phyloP scores from a whole-genome alignment of 2,329 filamentous ascomycete species.

The Fusarium albidum region DNA sequence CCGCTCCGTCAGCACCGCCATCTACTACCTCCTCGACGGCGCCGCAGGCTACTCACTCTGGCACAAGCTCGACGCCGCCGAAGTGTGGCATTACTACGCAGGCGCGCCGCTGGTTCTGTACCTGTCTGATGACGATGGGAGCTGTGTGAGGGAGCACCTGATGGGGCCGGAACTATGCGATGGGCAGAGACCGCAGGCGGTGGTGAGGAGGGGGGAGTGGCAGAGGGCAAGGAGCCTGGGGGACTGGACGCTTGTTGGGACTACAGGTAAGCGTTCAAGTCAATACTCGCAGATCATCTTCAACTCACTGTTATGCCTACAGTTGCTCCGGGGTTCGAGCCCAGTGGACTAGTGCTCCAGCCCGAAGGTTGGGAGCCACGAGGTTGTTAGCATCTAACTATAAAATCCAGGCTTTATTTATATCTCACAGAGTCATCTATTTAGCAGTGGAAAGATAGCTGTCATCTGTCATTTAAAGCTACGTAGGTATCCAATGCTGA shows the following conservation, averaged over 20 bases:
- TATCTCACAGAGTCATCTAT: too few species aligned
- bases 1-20: conserved; percentile 57
- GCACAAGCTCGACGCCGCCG: conserved; percentile 57
- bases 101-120: conserved; percentile 58
- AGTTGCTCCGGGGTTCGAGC: conserved; percentile 26
- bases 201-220: conserved; percentile 17
- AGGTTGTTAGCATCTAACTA: conserved; percentile 2
- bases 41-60: conserved; percentile 53
- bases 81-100: conserved; percentile 63
- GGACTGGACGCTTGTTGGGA: conserved; percentile 27
- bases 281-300: accelerated
- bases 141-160: conserved; percentile 15
- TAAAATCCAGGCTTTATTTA: too few species aligned
- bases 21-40: conserved; percentile 62
- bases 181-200: conserved; percentile 18
- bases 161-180: conserved; percentile 13
- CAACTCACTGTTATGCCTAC: background rate
- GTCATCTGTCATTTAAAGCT: too few species aligned
- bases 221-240: conserved; percentile 16
- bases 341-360: conserved; percentile 11
- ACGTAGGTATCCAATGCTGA: too few species aligned
- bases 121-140: conserved; percentile 54
- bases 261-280: conserved; percentile 7
- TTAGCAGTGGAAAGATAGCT: too few species aligned
- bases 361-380: conserved; percentile 23